Evolutionary conservation across 2,329 filamentous ascomycete genomes (phyloP), one percentile per base, ranked within the genome.

Genomic region (Lecanosticta acicola): DNA sequence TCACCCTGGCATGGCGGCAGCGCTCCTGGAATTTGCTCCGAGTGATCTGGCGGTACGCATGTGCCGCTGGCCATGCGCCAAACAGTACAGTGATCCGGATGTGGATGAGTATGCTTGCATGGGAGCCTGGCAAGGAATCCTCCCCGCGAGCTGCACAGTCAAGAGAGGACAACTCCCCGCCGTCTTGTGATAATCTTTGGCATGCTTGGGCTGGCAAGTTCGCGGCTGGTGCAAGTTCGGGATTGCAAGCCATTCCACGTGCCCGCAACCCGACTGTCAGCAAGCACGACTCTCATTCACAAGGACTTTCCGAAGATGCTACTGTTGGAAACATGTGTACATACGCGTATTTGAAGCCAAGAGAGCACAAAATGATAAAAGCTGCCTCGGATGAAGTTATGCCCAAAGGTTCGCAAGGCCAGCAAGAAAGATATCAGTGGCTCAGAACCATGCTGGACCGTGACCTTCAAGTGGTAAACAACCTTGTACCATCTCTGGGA

Each of bases 21-120:
- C 44, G 48, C 7, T 54, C 50, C 40, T 59, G 51, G 50, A 65
- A 65, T 36, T 54, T 58, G 38, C 41, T 60, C n/a, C 51, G 60
- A 14, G 58, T 64, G 1, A 44, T 66, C 14, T 66, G 63, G 63
- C 56, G 59, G 5, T 63, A 65, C 46, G 61, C 61, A 13, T 64
- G 60, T 45, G 50, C 53, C 13, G 39, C 48, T 16, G 61, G 60
- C 3, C 42, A 59, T 13, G 50, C 59, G 4, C 37, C 38, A 3
- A 41, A 33, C n/a, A 4, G 18, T 3, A 48, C 59, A 38, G 32
- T 42, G 3, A 14, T 32, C 16, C 46, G 42, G 21, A 47, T 61
- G 13, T 14, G 41, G 3, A 13, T 24, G 3, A 58, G 50, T 37
- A 21, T 59, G 36, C 9, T 37, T 1, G 24, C 24, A 32, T 42